Base-by-base conservation (phyloP, 371 early-diverging fungal genomes). In the Phascolomyces articulosus region DNA sequence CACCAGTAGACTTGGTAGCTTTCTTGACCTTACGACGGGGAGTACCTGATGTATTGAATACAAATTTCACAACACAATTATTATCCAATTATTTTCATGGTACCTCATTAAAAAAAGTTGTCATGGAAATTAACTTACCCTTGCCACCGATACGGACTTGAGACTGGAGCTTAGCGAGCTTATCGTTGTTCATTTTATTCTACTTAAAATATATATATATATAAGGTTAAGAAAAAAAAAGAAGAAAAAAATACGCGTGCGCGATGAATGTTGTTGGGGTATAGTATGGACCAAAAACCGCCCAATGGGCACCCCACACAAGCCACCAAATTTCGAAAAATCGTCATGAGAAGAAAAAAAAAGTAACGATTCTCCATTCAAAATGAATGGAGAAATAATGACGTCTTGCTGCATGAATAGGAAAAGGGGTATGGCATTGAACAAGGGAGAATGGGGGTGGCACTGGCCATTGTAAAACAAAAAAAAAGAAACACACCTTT, bases 131-230 rank as follows among this genome's bases (percentile, higher is more conserved):
- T 8, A 21, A 63, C 67, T 73, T 71, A 79, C 83, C 83, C 85
- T 95, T 96, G 67, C 96, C 95, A 78, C 98, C 97, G 73, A 94
- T 95, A 72, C 96, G 95, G 85, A 91, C 94, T 75, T 91, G 88
- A 68, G 85, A 61, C 84, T 96, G 96, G 70, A 97, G 92, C 87
- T 95, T 94, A 65, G 93, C 91, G 75, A 98, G 92, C 86, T 95
- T 97, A 68, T 95, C 96, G 80, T 92, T 87, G 90, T 96, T 95
- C 97, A 97, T 97, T 38, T 34, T 76, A 13, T 44, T 23, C 48
- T 57, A 9, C 34, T 34, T 9, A 9, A 34, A 34, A 11, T 34
- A 8, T n/a, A 40, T 55, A 29, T 27, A 47, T 11, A 51, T 7
- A 24, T 10, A 51, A 44, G 7, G 44, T 44, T 47, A 18, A 51